These are phyloP conservation scores for Naganishia sp. DNA, from an alignment of 1,284 basidiomycete genomes.

Conservation along the genomic window DNA sequence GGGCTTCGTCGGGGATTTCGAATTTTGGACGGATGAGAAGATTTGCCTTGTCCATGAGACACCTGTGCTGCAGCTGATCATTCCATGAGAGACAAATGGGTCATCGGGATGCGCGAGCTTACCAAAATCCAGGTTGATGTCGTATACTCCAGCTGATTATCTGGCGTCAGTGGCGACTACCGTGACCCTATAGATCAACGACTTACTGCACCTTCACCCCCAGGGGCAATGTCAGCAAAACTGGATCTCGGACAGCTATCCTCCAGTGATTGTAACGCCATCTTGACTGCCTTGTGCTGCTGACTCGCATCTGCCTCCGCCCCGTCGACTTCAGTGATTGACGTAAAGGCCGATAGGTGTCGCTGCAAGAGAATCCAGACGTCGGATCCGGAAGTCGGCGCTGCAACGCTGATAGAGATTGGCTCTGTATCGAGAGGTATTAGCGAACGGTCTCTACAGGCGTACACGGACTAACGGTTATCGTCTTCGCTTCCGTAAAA, in stretches of 20 bases:
- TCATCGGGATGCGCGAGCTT: background rate
- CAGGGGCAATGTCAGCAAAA: background rate
- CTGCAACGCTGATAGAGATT: constrained; percentile 35
- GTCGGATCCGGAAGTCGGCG: constrained; percentile 43
- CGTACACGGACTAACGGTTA: background rate
- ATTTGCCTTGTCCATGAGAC: constrained; percentile 18
- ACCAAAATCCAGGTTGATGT: constrained; percentile 28
- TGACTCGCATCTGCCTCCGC: background rate
- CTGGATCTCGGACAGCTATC: background rate
- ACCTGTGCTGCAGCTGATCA: constrained; percentile 19
- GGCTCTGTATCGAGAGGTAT: constrained; percentile 29
- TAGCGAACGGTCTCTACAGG: background rate
- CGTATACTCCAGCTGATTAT: constrained; percentile 10
- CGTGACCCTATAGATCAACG: background rate
- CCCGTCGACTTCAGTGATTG: background rate
- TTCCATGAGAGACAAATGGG: background rate
- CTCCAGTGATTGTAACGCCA: constrained; percentile 15
- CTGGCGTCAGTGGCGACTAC: background rate
- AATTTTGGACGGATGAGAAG: constrained; percentile 20
- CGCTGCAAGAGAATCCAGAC: constrained; percentile 80
- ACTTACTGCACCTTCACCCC: background rate
- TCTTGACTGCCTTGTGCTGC: background rate
- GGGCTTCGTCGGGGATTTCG: background rate
- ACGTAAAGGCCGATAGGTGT: constrained; percentile 55
- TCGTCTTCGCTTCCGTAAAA: background rate